Evolutionary conservation across 1,139 yeast species (phyloP), one percentile per base, ranked within the genome.

Genomic region (Sugiyamaella grinbergsii): DNA sequence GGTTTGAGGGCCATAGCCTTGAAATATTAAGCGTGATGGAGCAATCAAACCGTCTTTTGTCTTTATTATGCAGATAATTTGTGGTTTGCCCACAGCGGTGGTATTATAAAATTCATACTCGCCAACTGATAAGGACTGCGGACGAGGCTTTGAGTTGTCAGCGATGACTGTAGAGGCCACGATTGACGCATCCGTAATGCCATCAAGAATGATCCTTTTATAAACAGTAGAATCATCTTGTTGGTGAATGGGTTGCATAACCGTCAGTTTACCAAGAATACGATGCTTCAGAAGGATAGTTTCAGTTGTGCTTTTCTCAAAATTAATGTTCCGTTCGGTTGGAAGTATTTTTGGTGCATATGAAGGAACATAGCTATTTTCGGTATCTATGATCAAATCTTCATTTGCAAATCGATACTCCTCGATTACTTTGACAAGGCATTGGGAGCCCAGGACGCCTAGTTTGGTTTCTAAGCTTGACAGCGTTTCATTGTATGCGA

Each of bases 211-310:
- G 23, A 50, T 29, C 15, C 50, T 34, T 23, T 44, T 45, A 19
- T 37, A 36, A 8, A 19, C 15, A 11, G 26, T 36, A 6, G 24
- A 4, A 36, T 26, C 16, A 13, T 24, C 33, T 15, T 34, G 24
- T 2, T 26, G 32, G 4, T 29, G 13, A 6, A 33, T 31, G 72
- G 74, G 50, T 76, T 78, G 62, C 23, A 71, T 78, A 0, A 87
- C 71, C 59, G 72, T 76, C 15, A 85, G 58, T 0, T 82, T 75
- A 0, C 94, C 95, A 47, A 87, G 65, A 0, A 85, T 82, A 55
- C 78, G 78, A 44, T 68, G 64, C 47, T 75, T 66, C 28, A 82
- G 70, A 26, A 74, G 59, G 0, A 86, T 69, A 5, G 72, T 66
- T 1, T 67, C 58, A 0, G 81, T 63, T 1, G 75, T 57, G 45